phyloP scores from a whole-genome alignment of 345 rosid genomes.

The Durio zibethinus region DNA sequence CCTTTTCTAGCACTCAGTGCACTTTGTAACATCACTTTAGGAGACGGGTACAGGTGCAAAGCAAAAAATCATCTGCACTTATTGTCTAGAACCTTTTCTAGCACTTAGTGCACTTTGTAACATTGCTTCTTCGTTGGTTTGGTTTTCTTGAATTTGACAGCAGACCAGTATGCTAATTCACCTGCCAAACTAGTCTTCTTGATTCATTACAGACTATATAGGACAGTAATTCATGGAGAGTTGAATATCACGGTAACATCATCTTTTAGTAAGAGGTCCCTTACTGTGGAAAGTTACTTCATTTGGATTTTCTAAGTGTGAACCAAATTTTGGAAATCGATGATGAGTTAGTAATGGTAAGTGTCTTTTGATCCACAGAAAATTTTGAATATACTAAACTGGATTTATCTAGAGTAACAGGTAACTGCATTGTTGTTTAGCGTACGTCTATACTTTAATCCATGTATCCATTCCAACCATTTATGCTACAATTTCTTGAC shows the following conservation, averaged over 20 bases:
- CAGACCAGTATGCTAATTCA: not conserved
- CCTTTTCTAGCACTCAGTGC: not conserved
- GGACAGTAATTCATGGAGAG: not conserved
- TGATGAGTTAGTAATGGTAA: not conserved
- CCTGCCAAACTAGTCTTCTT: not conserved
- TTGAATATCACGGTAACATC: not conserved
- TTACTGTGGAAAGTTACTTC: not conserved
- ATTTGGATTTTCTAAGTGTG: not conserved
- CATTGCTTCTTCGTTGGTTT: not conserved
- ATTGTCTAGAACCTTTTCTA: not conserved
- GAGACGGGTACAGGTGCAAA: not conserved
- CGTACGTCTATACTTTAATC: not conserved
- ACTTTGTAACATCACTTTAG: not conserved
- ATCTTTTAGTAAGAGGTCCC: not conserved
- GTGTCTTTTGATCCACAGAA: not conserved
- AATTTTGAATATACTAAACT: not conserved
- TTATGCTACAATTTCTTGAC: not conserved
- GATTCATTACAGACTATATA: not conserved
- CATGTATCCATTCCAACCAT: not conserved
- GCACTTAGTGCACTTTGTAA: not conserved
- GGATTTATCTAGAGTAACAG: not conserved
- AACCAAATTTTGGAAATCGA: not conserved
- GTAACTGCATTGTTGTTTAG: not conserved
- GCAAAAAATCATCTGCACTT: not conserved
- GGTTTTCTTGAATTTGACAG: not conserved